A percentile compares a stretch with the other conserved stretches of the same genome.
Evolutionary conservation across 805 yeast genomes (phyloP).

Genomic region (Metschnikowia reukaufii): DNA sequence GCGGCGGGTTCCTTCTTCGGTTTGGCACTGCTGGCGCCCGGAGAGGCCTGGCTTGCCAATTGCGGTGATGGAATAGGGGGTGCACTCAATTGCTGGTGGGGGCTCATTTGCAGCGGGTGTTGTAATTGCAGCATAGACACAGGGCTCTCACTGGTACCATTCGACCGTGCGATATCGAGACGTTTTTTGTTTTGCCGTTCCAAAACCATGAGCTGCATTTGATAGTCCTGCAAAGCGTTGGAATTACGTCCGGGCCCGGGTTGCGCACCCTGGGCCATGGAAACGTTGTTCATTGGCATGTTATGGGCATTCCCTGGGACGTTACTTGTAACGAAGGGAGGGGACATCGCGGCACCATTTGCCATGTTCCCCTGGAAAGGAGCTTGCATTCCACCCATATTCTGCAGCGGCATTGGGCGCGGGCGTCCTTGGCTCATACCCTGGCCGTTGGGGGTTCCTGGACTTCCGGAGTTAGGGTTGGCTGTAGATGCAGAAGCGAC

Average conservation of each 20-base stretch:
- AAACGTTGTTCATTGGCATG: conserved; percentile 3
- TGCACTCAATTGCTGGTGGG: conserved; percentile 17
- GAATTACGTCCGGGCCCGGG: conserved; percentile 31
- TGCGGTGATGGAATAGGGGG: conserved; percentile 37
- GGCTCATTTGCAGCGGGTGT: conserved; percentile 13
- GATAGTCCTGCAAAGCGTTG: conserved; percentile 77
- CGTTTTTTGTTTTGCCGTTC: conserved; percentile 76
- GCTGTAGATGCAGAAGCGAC: conserved; percentile 11
- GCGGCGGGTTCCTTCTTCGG: conserved; percentile 33
- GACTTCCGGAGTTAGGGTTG: conserved; percentile 11
- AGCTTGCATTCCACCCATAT: background rate
- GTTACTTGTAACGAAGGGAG: conserved; percentile 4
- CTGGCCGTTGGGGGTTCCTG: conserved; percentile 11
- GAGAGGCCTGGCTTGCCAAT: conserved; percentile 36
- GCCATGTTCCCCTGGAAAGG: conserved; percentile 2
- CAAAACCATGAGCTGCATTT: conserved; percentile 70
- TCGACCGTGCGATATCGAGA: conserved; percentile 51
- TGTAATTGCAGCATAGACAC: conserved; percentile 13
- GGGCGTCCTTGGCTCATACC: conserved; percentile 9
- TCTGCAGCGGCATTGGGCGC: conserved; percentile 3
- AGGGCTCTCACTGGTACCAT: conserved; percentile 15
- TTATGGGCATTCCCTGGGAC: background rate
- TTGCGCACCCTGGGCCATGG: conserved; percentile 11
- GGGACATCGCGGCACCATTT: conserved; percentile 4
- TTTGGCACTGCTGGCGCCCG: conserved; percentile 24